phyloP scores from a whole-genome alignment of 331 rosid genomes.

The Telfairia occidentalis region DNA sequence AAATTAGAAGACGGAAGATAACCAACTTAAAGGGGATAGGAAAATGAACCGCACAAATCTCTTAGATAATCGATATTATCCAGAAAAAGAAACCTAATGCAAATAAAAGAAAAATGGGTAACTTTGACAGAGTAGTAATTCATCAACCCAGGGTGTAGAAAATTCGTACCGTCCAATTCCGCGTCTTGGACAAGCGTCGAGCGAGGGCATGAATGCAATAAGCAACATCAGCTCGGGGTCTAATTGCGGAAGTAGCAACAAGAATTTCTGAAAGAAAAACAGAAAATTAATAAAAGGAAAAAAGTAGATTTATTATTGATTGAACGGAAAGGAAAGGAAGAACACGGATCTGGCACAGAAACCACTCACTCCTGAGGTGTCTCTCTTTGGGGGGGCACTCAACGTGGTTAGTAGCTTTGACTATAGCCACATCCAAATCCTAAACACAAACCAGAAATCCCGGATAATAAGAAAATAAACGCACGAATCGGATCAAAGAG shows the following conservation, averaged over 20 bases:
- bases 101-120: background rate
- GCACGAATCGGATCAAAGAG: slow-evolving; percentile 8
- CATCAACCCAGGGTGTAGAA: background rate
- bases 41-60: background rate
- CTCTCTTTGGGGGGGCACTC: slow-evolving; percentile 98
- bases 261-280: slow-evolving; percentile 41
- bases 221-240: slow-evolving; percentile 89
- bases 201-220: slow-evolving; percentile 73
- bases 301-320: background rate
- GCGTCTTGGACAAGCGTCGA: slow-evolving; percentile 69
- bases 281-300: background rate
- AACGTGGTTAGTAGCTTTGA: slow-evolving; percentile 96
- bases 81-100: background rate
- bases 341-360: slow-evolving; percentile 31
- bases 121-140: slow-evolving; percentile 3
- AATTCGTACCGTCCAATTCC: slow-evolving; percentile 65
- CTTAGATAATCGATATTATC: background rate
- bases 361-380: slow-evolving; percentile 67
- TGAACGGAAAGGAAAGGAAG: no score
- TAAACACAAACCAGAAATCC: slow-evolving; percentile 31
- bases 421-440: slow-evolving; percentile 99
- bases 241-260: slow-evolving; percentile 63
- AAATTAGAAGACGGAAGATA: background rate
- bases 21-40: background rate
- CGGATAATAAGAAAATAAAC: background rate